Base-by-base conservation (phyloP, 2,329 filamentous ascomycete genomes). In the Colletotrichum tropicale region DNA sequence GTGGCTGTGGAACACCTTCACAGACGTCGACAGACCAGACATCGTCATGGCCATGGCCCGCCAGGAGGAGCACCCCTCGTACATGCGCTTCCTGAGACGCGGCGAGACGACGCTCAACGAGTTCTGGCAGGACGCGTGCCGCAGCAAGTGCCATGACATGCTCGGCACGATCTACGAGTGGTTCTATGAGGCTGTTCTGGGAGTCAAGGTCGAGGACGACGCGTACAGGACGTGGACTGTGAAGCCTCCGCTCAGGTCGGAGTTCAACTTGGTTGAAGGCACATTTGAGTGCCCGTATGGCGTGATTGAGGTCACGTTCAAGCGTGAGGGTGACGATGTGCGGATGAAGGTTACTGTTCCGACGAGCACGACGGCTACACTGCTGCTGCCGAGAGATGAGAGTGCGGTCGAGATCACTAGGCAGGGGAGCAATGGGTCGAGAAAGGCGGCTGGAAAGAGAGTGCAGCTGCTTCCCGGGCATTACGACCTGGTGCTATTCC, bases 91-190 rank as follows among this genome's bases (percentile, higher is more conserved):
- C 77, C 77, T 88, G 3, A 81, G 86, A 1, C 81, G 83, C 4
- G 86, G 87, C 0, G 87, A 88, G 76, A 87, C 86, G 3, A 87
- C 83, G 1, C 79, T 87, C 4, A 80, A 84, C 13, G 86, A 87
- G 76, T 87, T 87, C 66, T 87, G 85, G 85, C 85, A 87, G 76
- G 84, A 86, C 61, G 82, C 83, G 10, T 87, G 85, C 78, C 81
- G 85, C 24, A 84, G 81, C 18, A 87, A 87, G 77, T 87, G 86
- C 62, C 87, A 88, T 76, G 87, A 88, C 77, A 87, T 88, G 86
- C 81, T 88, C 8, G 87, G 87, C 0, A 87, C 85, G 1, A 87
- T 88, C 36, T 87, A 88, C 58, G 86, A 88, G 77, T 88, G 86
- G 87, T 87, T 87, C 68, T 88, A 88, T 62, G 81, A 82, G 30